Evolutionary conservation across 2,329 filamentous ascomycete species (phyloP).

Genomic region (Aureobasidium lini): DNA sequence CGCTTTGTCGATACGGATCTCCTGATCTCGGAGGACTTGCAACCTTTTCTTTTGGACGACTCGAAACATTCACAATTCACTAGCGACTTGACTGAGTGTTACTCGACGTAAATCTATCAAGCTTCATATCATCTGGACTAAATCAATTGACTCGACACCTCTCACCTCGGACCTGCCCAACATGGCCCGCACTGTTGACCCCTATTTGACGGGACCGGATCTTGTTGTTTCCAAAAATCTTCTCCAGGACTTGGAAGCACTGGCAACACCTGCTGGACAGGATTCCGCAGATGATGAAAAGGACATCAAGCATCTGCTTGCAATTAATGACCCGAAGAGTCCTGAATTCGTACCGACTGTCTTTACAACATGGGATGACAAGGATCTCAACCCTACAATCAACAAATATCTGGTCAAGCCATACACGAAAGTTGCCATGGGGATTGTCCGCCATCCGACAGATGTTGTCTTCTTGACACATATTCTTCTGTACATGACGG

Average conservation of each 20-base stretch:
- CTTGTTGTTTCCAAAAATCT: conserved; percentile 33
- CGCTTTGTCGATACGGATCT: not conserved
- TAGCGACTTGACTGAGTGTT: not conserved
- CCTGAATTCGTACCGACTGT: conserved; percentile 49
- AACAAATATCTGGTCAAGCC: conserved; percentile 49
- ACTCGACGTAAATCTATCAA: not conserved
- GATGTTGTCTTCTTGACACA: conserved; percentile 76
- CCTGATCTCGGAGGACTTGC: not conserved
- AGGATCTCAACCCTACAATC: conserved; percentile 36
- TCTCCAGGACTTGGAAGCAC: conserved; percentile 24
- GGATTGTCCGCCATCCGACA: conserved; percentile 55
- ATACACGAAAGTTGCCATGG: conserved; percentile 50
- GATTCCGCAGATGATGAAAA: conserved; percentile 19
- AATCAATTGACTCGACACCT: not conserved
- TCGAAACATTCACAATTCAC: not conserved
- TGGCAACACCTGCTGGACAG: not conserved
- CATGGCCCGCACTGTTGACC: conserved; percentile 20
- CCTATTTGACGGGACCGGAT: conserved; percentile 33
- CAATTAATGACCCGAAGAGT: conserved; percentile 42
- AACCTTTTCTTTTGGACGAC: not conserved
- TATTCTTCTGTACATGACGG: conserved; percentile 62
- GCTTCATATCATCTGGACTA: not conserved
- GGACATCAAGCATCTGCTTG: conserved; percentile 39
- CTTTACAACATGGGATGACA: conserved; percentile 45
- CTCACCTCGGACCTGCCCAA: not conserved